Evolutionary conservation across 768 basidiomycete species (phyloP).

Genomic region (Boletus fagicola): DNA sequence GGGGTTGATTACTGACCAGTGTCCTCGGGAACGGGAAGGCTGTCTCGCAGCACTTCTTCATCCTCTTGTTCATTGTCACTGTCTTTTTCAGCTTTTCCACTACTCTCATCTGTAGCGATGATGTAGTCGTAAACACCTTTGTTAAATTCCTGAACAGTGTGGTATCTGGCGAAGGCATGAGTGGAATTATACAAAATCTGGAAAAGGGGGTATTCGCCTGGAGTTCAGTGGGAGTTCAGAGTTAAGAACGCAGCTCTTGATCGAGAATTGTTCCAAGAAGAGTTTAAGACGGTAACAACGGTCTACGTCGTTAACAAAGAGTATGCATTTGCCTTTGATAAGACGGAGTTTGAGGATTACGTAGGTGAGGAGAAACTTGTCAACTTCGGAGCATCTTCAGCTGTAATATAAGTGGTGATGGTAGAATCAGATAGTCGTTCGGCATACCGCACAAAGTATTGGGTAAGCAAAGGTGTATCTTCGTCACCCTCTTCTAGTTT

Average conservation of each 20-base stretch:
- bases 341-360: slow-evolving; percentile 96
- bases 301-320: slow-evolving; percentile 96
- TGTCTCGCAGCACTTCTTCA: slow-evolving; percentile 22
- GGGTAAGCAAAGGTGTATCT: slow-evolving; percentile 74
- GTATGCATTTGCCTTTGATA: slow-evolving; percentile 91
- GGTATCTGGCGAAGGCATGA: slow-evolving; percentile 57
- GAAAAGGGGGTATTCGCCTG: slow-evolving; percentile 42
- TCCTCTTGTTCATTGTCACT: slow-evolving; percentile 45
- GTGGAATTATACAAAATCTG: not conserved
- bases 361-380: slow-evolving; percentile 96
- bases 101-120: slow-evolving; percentile 93
- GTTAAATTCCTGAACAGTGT: slow-evolving; percentile 98
- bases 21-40: slow-evolving; percentile 12
- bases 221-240: slow-evolving; percentile 95
- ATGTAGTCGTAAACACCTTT: slow-evolving; percentile 98
- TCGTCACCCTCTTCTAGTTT: slow-evolving; percentile 88
- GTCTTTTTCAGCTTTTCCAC: slow-evolving; percentile 50
- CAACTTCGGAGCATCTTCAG: slow-evolving; percentile 80
- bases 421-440: not conserved
- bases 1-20: slow-evolving; percentile 28
- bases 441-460: slow-evolving; percentile 75
- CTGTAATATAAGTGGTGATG: not conserved
- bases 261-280: slow-evolving; percentile 97
- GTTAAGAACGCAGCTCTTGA: slow-evolving; percentile 94
- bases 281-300: slow-evolving; percentile 93